A percentile compares a stretch with the other conserved stretches of the same genome.
phyloP scores from a whole-genome alignment of 108 stramenopile genomes.

The Cyclotella sp. region DNA sequence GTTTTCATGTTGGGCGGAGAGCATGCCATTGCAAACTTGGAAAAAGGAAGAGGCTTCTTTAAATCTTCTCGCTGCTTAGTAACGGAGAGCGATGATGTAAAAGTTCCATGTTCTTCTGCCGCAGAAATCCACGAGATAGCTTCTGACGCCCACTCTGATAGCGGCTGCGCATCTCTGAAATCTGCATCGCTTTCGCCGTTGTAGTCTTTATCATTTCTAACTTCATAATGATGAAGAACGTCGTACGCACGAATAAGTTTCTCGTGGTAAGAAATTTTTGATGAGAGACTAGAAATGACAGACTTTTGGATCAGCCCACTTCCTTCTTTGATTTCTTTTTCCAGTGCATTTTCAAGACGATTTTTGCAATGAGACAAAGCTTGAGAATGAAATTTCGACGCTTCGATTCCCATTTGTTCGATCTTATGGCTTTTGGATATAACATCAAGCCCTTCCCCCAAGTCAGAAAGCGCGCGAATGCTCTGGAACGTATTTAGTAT shows the following conservation, averaged over 20 bases:
- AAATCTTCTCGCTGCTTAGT: conserved; percentile 10
- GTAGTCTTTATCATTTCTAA: conserved; percentile 15
- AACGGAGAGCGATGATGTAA: conserved; percentile 13
- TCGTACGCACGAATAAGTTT: conserved; percentile 61
- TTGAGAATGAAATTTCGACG: conserved; percentile 70
- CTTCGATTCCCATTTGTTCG: conserved; percentile 71
- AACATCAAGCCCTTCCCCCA: conserved; percentile 70
- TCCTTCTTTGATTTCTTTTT: conserved; percentile 42
- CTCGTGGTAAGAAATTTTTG: conserved; percentile 65
- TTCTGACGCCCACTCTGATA: conserved; percentile 52
- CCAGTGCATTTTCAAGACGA: conserved; percentile 61
- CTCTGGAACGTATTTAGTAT: conserved; percentile 67
- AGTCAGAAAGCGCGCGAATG: conserved; percentile 70
- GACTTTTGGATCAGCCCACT: conserved; percentile 40
- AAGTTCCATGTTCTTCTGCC: conserved; percentile 39
- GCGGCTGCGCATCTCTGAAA: conserved; percentile 1
- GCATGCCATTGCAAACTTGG: conserved; percentile 52
- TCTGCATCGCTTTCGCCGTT: conserved; percentile 26
- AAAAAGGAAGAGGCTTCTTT: conserved; percentile 42
- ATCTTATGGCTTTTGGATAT: conserved; percentile 64
- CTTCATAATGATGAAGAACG: conserved; percentile 69
- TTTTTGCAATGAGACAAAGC: conserved; percentile 64
- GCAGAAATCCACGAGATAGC: conserved; percentile 53
- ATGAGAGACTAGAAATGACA: conserved; percentile 50
- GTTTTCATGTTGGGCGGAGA: conserved; percentile 16